Conservation (phyloP, 768 basidiomycete genomes). For the Hemileccinum impolitum region DNA sequence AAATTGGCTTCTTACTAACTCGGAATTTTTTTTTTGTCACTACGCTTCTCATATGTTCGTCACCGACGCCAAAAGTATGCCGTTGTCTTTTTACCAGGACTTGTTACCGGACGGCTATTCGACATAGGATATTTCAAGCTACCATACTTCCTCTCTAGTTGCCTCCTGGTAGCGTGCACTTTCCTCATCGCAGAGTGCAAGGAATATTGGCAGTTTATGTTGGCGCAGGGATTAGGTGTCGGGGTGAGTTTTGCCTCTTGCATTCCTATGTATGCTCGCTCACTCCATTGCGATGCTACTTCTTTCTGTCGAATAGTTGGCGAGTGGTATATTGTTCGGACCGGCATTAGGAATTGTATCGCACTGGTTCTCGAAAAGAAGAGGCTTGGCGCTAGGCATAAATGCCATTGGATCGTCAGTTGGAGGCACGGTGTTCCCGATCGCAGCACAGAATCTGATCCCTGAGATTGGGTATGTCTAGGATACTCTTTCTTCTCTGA, state of each 20-base stretch:
- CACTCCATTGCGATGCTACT: not conserved
- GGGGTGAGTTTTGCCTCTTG: conserved; percentile 46
- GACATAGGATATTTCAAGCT: conserved; percentile 66
- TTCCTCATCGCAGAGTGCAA: conserved; percentile 70
- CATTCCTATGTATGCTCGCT: not conserved
- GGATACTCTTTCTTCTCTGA: not conserved
- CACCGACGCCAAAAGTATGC: conserved; percentile 45
- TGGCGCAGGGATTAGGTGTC: conserved; percentile 67
- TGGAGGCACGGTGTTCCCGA: conserved; percentile 68
- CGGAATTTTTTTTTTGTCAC: too few species aligned
- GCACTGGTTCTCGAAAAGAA: conserved; percentile 68
- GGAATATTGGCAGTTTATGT: conserved; percentile 73
- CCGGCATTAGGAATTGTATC: conserved; percentile 57
- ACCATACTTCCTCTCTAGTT: conserved; percentile 47
- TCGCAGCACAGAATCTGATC: conserved; percentile 53
- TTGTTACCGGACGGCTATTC: conserved; percentile 66
- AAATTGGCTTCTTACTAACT: not conserved
- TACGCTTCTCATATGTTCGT: too few species aligned
- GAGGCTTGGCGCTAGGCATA: conserved; percentile 58
- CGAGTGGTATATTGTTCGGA: conserved; percentile 59
- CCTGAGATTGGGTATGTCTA: conserved; percentile 49
- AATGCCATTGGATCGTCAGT: conserved; percentile 63
- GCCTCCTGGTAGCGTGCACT: conserved; percentile 49
- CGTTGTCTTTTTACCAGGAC: conserved; percentile 57
- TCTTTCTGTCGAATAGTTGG: conserved; percentile 20